Evolutionary conservation across 192 early-diverging fungal genomes (phyloP).

Genomic region (Podila epigama): DNA sequence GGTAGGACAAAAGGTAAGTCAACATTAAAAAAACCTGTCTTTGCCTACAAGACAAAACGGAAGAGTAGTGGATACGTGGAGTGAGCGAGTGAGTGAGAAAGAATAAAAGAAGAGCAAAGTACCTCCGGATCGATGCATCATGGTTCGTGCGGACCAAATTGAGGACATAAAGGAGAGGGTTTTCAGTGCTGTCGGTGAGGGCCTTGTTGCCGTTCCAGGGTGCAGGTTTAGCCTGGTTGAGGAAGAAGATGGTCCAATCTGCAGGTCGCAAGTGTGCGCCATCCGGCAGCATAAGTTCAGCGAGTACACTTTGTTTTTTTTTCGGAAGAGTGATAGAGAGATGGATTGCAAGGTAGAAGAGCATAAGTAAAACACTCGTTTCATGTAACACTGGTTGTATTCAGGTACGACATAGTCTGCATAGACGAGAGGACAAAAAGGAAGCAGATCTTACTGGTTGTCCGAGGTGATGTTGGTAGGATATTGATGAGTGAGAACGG

Average conservation of each 20-base stretch:
- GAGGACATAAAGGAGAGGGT: slow-evolving; percentile 86
- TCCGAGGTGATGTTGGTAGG: slow-evolving; percentile 83
- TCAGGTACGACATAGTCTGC: not conserved
- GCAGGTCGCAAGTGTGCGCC: slow-evolving; percentile 92
- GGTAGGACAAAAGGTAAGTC: not conserved
- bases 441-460: slow-evolving; percentile 67
- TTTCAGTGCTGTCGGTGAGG: slow-evolving; percentile 47
- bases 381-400: not conserved
- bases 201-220: slow-evolving; percentile 51
- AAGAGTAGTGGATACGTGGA: no score
- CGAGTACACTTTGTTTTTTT: slow-evolving; percentile 77
- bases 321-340: no score
- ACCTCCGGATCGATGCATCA: slow-evolving; percentile 79
- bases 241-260: slow-evolving; percentile 94
- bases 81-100: no score
- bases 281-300: slow-evolving; percentile 97
- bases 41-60: not conserved
- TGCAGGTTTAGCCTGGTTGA: slow-evolving; percentile 76
- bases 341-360: not conserved
- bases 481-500: slow-evolving; percentile 88
- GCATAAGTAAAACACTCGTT: not conserved
- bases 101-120: not conserved
- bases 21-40: not conserved
- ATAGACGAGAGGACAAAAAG: not conserved
- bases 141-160: slow-evolving; percentile 93